Evolutionary conservation across 2,329 filamentous ascomycete genomes (phyloP), one percentile per base, ranked within the genome.

Genomic region (Boeremia lycopersici): DNA sequence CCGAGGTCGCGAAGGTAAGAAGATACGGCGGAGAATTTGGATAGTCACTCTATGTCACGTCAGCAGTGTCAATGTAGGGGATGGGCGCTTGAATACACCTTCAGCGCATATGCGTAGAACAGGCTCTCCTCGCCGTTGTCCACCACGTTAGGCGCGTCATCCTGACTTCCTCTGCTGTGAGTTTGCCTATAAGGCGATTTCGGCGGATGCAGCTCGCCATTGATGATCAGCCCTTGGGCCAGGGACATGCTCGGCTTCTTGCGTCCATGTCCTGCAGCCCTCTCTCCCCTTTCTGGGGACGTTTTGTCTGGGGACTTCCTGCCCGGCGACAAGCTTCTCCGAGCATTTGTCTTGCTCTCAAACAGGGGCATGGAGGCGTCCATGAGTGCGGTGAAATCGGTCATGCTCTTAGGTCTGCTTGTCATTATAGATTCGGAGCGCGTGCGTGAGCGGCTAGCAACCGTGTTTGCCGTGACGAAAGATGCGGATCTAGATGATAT

Each of bases 51-150:
- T 73, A 34, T 30, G 12, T 11, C 15, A 33, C 34, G 50, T 69
- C 38, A 67, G 64, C 47, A 12, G 23, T 1, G 25, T 35, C 11
- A 23, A n/a, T 5, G 47, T 42, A 9, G 29, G 38, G 44, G 29
- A 51, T 11, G 28, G 19, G 39, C 19, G 19, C 35, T 23, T 8
- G 31, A 29, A 53, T 60, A 43, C 62, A 74, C 72, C 63, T 68
- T 71, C 52, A 70, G 59, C 45, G 68, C 71, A 56, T 74, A 74
- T 15, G 71, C 72, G 53, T 74, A 73, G 57, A 74, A 74, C 42
- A 74, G 51, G 38, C 56, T 64, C 10, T 46, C 61, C 19, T 56
- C 60, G 13, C 49, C 62, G 8, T 50, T 52, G 23, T 60, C 59
- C 6, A 35, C 33, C 8, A 46, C 61, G 26, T 57, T 49, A 7